phyloP scores from a whole-genome alignment of 2,329 filamentous ascomycete genomes.

The Ophiostoma piceae region DNA sequence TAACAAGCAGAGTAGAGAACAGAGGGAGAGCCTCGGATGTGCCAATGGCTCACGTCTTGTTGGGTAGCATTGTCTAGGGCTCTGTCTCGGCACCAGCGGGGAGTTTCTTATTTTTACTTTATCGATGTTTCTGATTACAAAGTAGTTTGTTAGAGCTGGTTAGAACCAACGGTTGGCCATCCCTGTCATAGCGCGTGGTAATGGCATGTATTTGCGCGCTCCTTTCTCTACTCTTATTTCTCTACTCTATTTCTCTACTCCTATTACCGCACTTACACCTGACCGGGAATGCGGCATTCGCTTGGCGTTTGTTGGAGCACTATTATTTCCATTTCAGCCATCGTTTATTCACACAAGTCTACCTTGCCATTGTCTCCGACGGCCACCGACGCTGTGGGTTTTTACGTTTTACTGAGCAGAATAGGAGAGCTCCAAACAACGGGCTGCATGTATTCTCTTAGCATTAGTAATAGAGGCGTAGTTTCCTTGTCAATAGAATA shows the following conservation, averaged over 20 bases:
- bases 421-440: background rate
- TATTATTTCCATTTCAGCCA: background rate
- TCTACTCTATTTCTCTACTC: too few species aligned
- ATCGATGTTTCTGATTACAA: background rate
- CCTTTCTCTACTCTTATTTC: background rate
- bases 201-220: conserved; percentile 3
- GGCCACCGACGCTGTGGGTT: background rate
- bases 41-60: background rate
- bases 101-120: background rate
- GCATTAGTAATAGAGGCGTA: conserved; percentile 1
- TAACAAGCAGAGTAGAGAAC: background rate
- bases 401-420: background rate
- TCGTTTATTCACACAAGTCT: background rate
- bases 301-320: background rate
- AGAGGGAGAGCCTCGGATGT: background rate
- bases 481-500: background rate
- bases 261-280: background rate
- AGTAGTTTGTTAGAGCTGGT: background rate
- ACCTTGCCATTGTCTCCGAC: background rate
- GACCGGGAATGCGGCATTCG: background rate
- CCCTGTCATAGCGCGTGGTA: background rate
- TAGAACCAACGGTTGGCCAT: background rate
- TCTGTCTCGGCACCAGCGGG: conserved; percentile 5
- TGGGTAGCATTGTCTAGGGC: background rate
- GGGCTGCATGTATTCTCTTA: background rate